Evolutionary conservation across 352 stramenopile species (phyloP).

Genomic region (Phytophthora palmivora): DNA sequence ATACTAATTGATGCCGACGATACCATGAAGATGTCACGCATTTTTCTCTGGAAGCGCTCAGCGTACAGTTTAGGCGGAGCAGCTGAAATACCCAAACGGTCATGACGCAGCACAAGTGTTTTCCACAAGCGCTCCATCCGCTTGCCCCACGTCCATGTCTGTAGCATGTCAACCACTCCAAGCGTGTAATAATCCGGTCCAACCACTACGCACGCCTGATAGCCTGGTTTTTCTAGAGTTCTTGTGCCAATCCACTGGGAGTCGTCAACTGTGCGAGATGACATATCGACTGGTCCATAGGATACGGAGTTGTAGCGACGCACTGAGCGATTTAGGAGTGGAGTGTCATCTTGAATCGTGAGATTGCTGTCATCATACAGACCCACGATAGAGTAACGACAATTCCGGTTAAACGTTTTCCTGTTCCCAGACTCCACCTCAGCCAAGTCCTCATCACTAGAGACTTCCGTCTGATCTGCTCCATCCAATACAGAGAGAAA

Average conservation of each 20-base stretch:
- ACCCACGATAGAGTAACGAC: slow-evolving; percentile 75
- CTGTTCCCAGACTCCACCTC: slow-evolving; percentile 63
- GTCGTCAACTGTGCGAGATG: slow-evolving; percentile 36
- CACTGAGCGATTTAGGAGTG: slow-evolving; percentile 44
- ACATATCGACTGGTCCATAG: slow-evolving; percentile 33
- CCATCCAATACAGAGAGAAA: slow-evolving; percentile 47
- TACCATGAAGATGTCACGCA: slow-evolving; percentile 88
- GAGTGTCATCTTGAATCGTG: slow-evolving; percentile 46
- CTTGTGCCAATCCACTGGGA: slow-evolving; percentile 65
- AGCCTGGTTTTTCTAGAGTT: slow-evolving; percentile 68
- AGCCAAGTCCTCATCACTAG: slow-evolving; percentile 61
- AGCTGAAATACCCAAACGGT: slow-evolving; percentile 79
- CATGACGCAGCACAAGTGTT: slow-evolving; percentile 72
- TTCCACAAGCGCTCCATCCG: slow-evolving; percentile 88
- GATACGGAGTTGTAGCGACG: slow-evolving; percentile 62
- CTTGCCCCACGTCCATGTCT: slow-evolving; percentile 90
- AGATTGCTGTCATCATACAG: slow-evolving; percentile 48
- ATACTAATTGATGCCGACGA: slow-evolving; percentile 60
- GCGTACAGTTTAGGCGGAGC: slow-evolving; percentile 78
- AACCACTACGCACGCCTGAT: slow-evolving; percentile 77
- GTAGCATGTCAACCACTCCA: slow-evolving; percentile 91
- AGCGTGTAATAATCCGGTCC: slow-evolving; percentile 90
- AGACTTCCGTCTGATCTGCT: slow-evolving; percentile 42
- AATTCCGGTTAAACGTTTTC: slow-evolving; percentile 67
- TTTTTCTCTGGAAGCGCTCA: slow-evolving; percentile 83